These are phyloP conservation scores for Fonsecaea multimorphosa DNA, from an alignment of 2,329 filamentous ascomycete genomes.

Conservation along the genomic window DNA sequence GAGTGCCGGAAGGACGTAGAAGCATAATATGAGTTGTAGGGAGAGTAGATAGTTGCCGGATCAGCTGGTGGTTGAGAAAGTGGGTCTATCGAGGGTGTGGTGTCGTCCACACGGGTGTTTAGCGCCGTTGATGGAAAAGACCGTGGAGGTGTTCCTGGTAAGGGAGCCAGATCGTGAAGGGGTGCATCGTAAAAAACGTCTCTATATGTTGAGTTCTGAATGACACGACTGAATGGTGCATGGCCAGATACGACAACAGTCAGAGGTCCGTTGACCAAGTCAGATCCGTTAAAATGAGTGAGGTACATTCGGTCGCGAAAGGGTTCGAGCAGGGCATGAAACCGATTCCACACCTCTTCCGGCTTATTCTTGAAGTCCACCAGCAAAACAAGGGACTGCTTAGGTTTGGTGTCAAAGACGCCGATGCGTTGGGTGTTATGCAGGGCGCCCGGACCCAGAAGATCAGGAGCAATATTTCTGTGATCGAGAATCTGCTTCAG, in stretches of 20 bases:
- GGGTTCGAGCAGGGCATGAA: conserved; percentile 50
- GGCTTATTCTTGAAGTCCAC: conserved; percentile 58
- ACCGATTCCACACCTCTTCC: conserved; percentile 45
- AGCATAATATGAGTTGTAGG: conserved; percentile 63
- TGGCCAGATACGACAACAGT: conserved; percentile 62
- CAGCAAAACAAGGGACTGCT: conserved; percentile 58
- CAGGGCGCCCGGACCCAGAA: conserved; percentile 37
- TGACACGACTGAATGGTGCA: conserved; percentile 56
- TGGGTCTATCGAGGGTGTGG: background rate
- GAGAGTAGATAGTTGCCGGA: conserved; percentile 46
- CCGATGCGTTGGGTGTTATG: conserved; percentile 45
- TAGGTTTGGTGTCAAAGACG: conserved; percentile 57
- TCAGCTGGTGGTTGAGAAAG: background rate
- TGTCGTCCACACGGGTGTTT: background rate
- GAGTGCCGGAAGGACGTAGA: conserved; percentile 57
- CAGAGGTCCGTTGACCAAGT: conserved; percentile 48
- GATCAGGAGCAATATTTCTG: conserved; percentile 52
- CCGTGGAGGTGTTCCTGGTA: background rate
- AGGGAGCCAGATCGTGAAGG: conserved; percentile 46
- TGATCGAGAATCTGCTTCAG: conserved; percentile 56
- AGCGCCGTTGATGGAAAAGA: background rate
- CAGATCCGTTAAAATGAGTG: conserved; percentile 57
- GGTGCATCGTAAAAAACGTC: conserved; percentile 64
- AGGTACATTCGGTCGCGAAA: conserved; percentile 58
- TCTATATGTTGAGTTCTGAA: conserved; percentile 53